Evolutionary conservation across 495 filamentous ascomycete species (phyloP), one percentile per base, ranked within the genome.

Genomic region (Pyrenula massariospora): DNA sequence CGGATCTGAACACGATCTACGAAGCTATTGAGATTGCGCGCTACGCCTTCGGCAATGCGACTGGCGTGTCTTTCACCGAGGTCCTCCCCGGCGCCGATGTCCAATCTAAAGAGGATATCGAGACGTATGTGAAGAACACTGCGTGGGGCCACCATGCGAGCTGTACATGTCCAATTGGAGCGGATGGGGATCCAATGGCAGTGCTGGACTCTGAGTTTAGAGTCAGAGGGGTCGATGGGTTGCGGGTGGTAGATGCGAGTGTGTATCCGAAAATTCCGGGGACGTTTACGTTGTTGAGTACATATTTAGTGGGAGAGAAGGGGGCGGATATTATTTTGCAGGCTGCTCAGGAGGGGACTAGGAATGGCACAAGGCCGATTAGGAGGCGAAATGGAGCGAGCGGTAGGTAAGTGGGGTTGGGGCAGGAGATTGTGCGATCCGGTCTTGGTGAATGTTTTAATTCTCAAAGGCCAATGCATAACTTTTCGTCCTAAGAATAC

Each of bases 301-400:
- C 81, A 1, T 84, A 84, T 62, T 83, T 84, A 74, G 60, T 85
- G 22, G 76, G 75, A 50, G 78, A 81, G 62, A 85, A 85, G 73
- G 83, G 83, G 1, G 74, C 79, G 0, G 81, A 80, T 52, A 80
- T 81, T 22, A 83, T 85, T 10, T 52, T 52, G n/a, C n/a, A n/a
- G n/a, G n/a, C n/a, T n/a, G n/a, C n/a, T n/a, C n/a, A n/a, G n/a
- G n/a, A n/a, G n/a, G n/a, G n/a, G n/a, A n/a, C n/a, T n/a, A n/a
- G n/a, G n/a, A n/a, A n/a, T n/a, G n/a, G n/a, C n/a, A n/a, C n/a
- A n/a, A n/a, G n/a, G n/a, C n/a, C n/a, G n/a, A n/a, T n/a, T n/a
- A n/a, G n/a, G n/a, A n/a, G n/a, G n/a, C n/a, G n/a, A n/a, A n/a
- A n/a, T n/a, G n/a, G n/a, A n/a, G n/a, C n/a, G n/a, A n/a, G n/a